Evolutionary conservation across 1,284 basidiomycete genomes (phyloP).

Genomic region (Ceratobasidium sp.): DNA sequence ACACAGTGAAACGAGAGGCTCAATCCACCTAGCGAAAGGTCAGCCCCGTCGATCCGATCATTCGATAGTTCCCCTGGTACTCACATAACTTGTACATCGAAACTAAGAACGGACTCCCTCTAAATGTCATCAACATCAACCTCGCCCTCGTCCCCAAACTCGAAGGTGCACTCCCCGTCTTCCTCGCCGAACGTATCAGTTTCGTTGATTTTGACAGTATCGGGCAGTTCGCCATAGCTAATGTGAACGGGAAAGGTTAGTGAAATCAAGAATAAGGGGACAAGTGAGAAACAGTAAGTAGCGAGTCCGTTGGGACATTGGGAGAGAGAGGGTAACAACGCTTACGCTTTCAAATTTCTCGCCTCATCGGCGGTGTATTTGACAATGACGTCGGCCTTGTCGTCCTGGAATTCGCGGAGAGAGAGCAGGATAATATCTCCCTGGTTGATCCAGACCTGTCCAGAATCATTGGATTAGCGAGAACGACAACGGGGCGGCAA

Average conservation of each 20-base stretch:
- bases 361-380: conserved; percentile 98
- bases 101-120: conserved; percentile 50
- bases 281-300: background rate
- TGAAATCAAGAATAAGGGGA: background rate
- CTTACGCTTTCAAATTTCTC: conserved; percentile 67
- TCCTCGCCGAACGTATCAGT: conserved; percentile 92
- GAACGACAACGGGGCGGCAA: background rate
- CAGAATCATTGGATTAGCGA: background rate
- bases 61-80: background rate
- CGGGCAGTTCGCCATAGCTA: conserved; percentile 81
- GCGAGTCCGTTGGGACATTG: background rate
- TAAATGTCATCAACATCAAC: conserved; percentile 54
- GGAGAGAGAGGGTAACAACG: background rate
- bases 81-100: conserved; percentile 8
- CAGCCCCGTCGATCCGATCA: background rate
- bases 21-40: conserved; percentile 14
- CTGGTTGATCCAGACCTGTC: conserved; percentile 98
- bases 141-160: conserved; percentile 83
- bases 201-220: conserved; percentile 99
- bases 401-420: conserved; percentile 98
- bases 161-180: conserved; percentile 87
- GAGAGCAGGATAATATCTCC: conserved; percentile 98
- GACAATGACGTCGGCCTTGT: conserved; percentile 99
- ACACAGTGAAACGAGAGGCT: conserved; percentile 23
- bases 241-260: background rate